A percentile compares a stretch with the other conserved stretches of the same genome.
Conservation (phyloP, 257 asterid species). For the Leonotis leonurus region DNA sequence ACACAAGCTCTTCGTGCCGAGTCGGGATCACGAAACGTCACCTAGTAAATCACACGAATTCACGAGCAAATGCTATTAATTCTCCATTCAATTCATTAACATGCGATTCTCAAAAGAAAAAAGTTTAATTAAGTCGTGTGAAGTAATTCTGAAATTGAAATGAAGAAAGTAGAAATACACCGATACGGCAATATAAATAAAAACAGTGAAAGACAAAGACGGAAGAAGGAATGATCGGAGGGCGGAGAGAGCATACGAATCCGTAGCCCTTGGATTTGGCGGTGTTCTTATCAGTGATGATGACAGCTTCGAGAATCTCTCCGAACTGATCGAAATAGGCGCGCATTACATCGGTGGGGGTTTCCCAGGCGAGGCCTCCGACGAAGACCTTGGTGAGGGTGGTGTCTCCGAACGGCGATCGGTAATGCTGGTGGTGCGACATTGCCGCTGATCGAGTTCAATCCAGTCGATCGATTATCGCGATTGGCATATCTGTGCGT, state of each 20-base stretch:
- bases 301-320: conserved; percentile 91
- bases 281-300: conserved; percentile 87
- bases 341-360: conserved; percentile 84
- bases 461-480: background rate
- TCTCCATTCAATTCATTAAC: no score
- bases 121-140: no score
- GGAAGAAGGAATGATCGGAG: background rate
- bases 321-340: conserved; percentile 79
- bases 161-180: no score
- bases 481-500: background rate
- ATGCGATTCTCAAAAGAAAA: no score
- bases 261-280: conserved; percentile 97
- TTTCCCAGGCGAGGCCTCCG: conserved; percentile 99
- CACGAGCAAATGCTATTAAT: background rate
- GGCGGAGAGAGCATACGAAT: conserved; percentile 43
- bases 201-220: background rate
- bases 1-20: conserved; percentile 75
- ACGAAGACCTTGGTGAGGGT: conserved; percentile 88
- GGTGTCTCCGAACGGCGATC: conserved; percentile 97
- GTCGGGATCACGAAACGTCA: conserved; percentile 85
- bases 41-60: conserved; percentile 30
- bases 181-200: background rate
- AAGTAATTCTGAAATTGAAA: no score
- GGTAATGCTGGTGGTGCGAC: conserved; percentile 91
- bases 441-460: conserved; percentile 19